Evolutionary conservation across 1,284 basidiomycete species (phyloP), one percentile per base, ranked within the genome.

Genomic region (Entoloma clypeatum): DNA sequence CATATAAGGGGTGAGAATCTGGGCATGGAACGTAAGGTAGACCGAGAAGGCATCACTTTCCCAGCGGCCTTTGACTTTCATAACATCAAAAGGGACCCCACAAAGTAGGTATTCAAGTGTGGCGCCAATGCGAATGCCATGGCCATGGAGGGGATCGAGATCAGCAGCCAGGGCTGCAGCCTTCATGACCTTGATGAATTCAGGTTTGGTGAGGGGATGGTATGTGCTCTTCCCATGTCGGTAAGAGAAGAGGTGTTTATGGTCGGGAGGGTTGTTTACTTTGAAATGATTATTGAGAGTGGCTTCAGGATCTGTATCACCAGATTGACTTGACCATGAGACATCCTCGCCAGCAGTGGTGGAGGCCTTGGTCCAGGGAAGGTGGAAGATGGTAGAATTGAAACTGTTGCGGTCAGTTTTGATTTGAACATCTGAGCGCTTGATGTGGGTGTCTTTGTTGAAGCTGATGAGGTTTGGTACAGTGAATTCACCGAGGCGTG

Each of bases 401-500:
- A 54, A 39, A 0, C 58, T 55, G 1, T 57, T 22, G 0, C 50
- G 35, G 23, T 59, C 51, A 1, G 4, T n/a, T 0, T 48, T 43
- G 0, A 18, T 10, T 0, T 38, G 24, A 0, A 67, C 23, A 36
- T 56, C 31, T 1, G 38, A 22, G 0, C 19, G 44, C 9, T 45
- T 60, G 28, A 60, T 37, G 26, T 63, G 58, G 2, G 19, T 23
- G 2, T 7, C 7, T 0, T 58, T 49, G 23, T 45, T 35, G 34
- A 65, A 69, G 0, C 29, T 41, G 0, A 47, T 42, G 0, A 64
- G 43, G 3, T 17, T 53, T 0, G 45, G 49, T 0, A 69, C 54
- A 0, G 62, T 64, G 29, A 71, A 57, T 34, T 73, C 67, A 0
- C 65, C 66, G 0, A 63, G 14, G 0, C 61, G 40, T 0, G 63